These are phyloP conservation scores for Cryptomeria japonica DNA, from an alignment of 75 land plant genomes.

Conservation along the genomic window DNA sequence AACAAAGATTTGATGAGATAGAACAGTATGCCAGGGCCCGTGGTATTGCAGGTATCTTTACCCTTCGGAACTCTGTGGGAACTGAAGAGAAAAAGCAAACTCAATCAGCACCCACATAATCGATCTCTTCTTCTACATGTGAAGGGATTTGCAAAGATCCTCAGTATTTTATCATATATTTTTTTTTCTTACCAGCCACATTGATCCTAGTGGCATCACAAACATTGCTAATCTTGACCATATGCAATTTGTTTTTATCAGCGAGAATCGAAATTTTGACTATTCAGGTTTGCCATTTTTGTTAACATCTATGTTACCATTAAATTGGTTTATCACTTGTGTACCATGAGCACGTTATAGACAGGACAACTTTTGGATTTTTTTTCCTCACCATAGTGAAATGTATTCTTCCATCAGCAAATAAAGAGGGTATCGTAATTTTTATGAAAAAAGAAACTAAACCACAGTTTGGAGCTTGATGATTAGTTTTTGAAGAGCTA, in stretches of 20 bases:
- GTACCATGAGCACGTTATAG: neutral
- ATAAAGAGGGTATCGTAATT: neutral
- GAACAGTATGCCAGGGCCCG: conserved; percentile 32
- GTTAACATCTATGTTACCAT: neutral
- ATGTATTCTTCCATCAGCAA: neutral
- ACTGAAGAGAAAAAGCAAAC: conserved; percentile 15
- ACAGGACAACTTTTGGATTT: no score
- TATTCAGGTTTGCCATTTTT: neutral
- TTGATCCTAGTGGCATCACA: neutral
- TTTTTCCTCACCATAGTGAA: neutral
- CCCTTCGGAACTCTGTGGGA: conserved; percentile 15
- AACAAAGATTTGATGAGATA: conserved; percentile 39
- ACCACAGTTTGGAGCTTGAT: neutral
- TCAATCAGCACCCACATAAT: conserved; percentile 10
- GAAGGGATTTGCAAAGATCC: neutral
- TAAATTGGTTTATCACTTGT: neutral
- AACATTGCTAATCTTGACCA: neutral
- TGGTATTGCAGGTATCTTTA: conserved; percentile 46
- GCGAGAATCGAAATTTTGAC: neutral
- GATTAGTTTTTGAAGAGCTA: neutral
- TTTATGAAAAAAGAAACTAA: neutral
- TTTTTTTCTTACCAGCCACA: neutral
- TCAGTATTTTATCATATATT: neutral
- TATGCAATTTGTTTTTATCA: neutral
- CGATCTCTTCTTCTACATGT: neutral